phyloP scores from a whole-genome alignment of 2,329 filamentous ascomycete species.

The Trichoderma aggressivum region DNA sequence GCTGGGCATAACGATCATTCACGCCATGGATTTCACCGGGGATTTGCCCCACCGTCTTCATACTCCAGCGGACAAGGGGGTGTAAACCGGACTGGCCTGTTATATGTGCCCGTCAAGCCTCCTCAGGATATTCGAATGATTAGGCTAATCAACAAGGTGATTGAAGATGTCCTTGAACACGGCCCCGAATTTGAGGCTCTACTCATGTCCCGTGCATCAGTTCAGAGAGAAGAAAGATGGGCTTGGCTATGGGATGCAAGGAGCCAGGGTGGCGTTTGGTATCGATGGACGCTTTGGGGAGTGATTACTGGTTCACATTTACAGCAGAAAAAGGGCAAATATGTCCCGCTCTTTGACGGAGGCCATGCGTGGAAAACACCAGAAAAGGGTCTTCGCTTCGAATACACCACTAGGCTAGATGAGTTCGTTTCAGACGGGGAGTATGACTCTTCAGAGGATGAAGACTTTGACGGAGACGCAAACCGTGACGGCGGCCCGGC shows the following conservation, averaged over 20 bases:
- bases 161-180: slow-evolving; percentile 75
- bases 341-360: slow-evolving; percentile 69
- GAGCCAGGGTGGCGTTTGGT: slow-evolving; percentile 79
- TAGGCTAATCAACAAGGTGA: slow-evolving; percentile 80
- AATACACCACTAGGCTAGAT: slow-evolving; percentile 72
- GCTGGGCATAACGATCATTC: slow-evolving; percentile 35
- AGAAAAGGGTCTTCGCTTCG: slow-evolving; percentile 69
- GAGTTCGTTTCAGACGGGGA: slow-evolving; percentile 81
- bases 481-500: slow-evolving; percentile 43
- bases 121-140: slow-evolving; percentile 77
- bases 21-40: slow-evolving; percentile 49
- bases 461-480: slow-evolving; percentile 63
- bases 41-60: slow-evolving; percentile 74
- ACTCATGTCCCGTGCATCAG: slow-evolving; percentile 79
- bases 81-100: slow-evolving; percentile 45
- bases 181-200: slow-evolving; percentile 88
- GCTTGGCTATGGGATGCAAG: slow-evolving; percentile 89
- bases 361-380: slow-evolving; percentile 75
- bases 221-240: slow-evolving; percentile 86
- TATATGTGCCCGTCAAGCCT: slow-evolving; percentile 68
- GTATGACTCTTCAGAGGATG: slow-evolving; percentile 84
- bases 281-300: slow-evolving; percentile 89
- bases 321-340: slow-evolving; percentile 47
- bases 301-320: slow-evolving; percentile 65
- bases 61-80: slow-evolving; percentile 50